phyloP scores from a whole-genome alignment of 768 basidiomycete genomes.

The Trametes coccinea region DNA sequence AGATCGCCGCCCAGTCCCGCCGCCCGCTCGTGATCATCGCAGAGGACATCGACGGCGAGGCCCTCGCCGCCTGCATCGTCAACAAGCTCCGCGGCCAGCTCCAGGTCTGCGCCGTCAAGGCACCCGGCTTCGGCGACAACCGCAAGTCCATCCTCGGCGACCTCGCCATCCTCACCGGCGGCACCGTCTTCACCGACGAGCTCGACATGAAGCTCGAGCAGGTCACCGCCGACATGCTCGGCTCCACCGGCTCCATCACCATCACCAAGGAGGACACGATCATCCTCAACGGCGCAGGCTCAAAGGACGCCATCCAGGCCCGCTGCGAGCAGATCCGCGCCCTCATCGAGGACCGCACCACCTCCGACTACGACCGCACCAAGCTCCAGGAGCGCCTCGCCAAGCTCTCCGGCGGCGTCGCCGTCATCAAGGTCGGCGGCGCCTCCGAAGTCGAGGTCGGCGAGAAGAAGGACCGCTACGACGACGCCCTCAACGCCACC shows the following conservation, averaged over 20 bases:
- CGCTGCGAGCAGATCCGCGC: constrained; percentile 96
- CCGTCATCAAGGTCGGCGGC: constrained; percentile 98
- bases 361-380: constrained; percentile 89
- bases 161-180: constrained; percentile 94
- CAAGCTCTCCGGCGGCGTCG: constrained; percentile 94
- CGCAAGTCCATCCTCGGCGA: constrained; percentile 98
- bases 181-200: constrained; percentile 91
- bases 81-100: constrained; percentile 99
- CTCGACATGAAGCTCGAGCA: constrained; percentile 97
- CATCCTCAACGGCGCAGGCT: constrained; percentile 89
- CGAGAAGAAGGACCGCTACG: constrained; percentile 99
- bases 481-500: constrained; percentile 96
- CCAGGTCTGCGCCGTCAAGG: constrained; percentile 92
- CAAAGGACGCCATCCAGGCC: constrained; percentile 85
- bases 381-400: constrained; percentile 97
- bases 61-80: constrained; percentile 94
- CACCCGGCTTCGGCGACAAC: constrained; percentile 98
- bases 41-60: constrained; percentile 97
- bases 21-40: constrained; percentile 96
- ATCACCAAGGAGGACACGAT: constrained; percentile 99
- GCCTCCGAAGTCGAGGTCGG: constrained; percentile 93
- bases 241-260: constrained; percentile 86
- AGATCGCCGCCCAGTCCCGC: constrained; percentile 74
- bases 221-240: constrained; percentile 85
- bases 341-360: constrained; percentile 77